These are phyloP conservation scores for Ilex asprella DNA, from an alignment of 257 asterid species.

Conservation along the genomic window DNA sequence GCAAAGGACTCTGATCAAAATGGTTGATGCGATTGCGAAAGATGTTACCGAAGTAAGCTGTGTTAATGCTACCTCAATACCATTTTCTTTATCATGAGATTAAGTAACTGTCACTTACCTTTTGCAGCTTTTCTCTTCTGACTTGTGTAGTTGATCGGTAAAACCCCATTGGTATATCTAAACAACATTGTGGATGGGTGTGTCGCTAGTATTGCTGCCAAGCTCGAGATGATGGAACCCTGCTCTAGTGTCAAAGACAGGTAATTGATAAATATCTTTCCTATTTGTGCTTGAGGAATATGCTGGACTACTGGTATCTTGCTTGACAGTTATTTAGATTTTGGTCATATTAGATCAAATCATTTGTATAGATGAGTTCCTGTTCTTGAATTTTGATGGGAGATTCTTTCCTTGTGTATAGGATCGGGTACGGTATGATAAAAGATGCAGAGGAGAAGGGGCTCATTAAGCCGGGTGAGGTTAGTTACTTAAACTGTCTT, in stretches of 20 bases:
- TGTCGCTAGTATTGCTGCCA: conserved; percentile 34
- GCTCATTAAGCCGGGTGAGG: conserved; percentile 42
- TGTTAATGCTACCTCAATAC: neutral
- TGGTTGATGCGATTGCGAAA: conserved; percentile 30
- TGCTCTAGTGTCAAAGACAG: conserved; percentile 47
- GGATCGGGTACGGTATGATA: conserved; percentile 51
- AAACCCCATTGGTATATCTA: conserved; percentile 40
- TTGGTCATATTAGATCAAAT: no score
- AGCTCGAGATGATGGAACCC: conserved; percentile 41
- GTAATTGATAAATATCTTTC: conserved; percentile 6
- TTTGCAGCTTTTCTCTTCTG: neutral
- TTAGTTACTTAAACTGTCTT: conserved; percentile 8
- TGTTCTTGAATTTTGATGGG: neutral
- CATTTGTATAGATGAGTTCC: neutral
- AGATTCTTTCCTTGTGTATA: conserved; percentile 4
- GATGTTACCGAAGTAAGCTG: conserved; percentile 37
- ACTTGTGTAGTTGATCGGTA: conserved; percentile 31
- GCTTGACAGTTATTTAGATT: no score
- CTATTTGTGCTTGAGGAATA: no score
- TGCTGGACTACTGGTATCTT: no score
- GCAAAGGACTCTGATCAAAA: neutral
- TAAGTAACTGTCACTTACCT: neutral
- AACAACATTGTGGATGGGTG: conserved; percentile 42
- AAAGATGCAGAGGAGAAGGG: conserved; percentile 50
- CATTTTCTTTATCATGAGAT: no score